Base-by-base conservation (phyloP, 805 yeast genomes). In the Myxozyma sirexii region DNA sequence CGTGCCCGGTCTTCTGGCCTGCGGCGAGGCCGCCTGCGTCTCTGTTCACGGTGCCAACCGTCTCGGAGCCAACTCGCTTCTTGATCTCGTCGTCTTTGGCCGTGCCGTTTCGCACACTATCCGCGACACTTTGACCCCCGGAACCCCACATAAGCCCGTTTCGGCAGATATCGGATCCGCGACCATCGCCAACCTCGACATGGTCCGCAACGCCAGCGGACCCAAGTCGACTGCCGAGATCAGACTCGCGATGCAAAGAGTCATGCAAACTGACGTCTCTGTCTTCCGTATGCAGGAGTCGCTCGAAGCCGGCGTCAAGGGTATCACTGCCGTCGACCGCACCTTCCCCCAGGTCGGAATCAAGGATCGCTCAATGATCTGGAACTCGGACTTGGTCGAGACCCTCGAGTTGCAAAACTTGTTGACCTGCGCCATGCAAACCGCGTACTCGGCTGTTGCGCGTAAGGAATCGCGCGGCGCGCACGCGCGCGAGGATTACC, bases 1-100 rank as follows among this genome's bases (percentile, higher is more conserved):
- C 68, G 94, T 93, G 64, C 94, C 93, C 72, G 99, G 99, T 72
- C 82, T 93, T 69, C 82, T 84, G 75, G 97, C 99, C 15, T 91
- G 97, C 81, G 99, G 99, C 82, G 99, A 93, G 81, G 92, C 96
- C 67, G 99, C 97, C 46, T 93, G 97, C 84, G 98, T 96, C 64
- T 91, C 97, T 37, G 99, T 93, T 61, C 99, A 93, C 75, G 99
- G 99, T 79, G 99, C 99, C 65, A 93, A 93, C 84, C 91, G 99
- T 82, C 83, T 93, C 69, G 99, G 99, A 77, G 99, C 99, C 68
- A 93, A 93, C 84, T 94, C 99, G 10, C 81, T 93, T 71, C 84
- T 93, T 71, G 99, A 93, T 79, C 81, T 93, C 76, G 99, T 93
- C 65, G 98, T 93, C 66, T 93, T 93, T 72, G 99, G 99, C 72